Evolutionary conservation across 345 rosid genomes (phyloP).

Genomic region (Noccaea caerulescens): DNA sequence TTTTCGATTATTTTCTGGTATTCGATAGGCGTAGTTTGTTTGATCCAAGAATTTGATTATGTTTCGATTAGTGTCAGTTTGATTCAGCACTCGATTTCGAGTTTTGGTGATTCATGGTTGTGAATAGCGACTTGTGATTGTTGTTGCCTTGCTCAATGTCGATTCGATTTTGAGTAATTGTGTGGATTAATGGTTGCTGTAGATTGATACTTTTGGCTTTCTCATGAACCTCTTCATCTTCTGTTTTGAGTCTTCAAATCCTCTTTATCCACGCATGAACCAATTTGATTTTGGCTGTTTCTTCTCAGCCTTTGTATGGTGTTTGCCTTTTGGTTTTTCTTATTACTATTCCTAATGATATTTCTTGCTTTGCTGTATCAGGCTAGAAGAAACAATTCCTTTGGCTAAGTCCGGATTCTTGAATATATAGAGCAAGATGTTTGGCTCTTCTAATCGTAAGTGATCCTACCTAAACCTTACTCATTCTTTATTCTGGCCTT

Average conservation of each 20-base stretch:
- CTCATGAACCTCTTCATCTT: too few species aligned
- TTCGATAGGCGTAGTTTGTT: not conserved
- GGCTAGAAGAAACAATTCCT: slow-evolving; percentile 16
- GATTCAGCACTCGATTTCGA: not conserved
- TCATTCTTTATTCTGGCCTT: slow-evolving; percentile 3
- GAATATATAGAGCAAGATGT: slow-evolving; percentile 50
- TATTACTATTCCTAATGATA: not conserved
- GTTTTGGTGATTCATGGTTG: slow-evolving; percentile 4
- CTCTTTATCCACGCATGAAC: not conserved
- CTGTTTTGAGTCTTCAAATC: not conserved
- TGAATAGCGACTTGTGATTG: not conserved
- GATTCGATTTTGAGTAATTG: slow-evolving; percentile 2
- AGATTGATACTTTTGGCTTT: not conserved
- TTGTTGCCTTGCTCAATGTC: slow-evolving; percentile 7
- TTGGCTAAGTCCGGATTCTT: slow-evolving; percentile 2
- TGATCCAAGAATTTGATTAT: not conserved
- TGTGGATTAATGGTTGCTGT: not conserved
- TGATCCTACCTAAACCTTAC: not conserved
- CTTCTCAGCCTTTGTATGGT: not conserved
- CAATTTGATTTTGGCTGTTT: not conserved
- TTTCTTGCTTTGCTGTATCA: not conserved
- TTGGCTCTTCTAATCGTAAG: slow-evolving; percentile 63
- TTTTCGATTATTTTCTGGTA: not conserved
- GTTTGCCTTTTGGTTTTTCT: not conserved
- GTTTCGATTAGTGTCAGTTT: slow-evolving; percentile 10